Conservation (phyloP, 2,329 filamentous ascomycete species). For the Aquanectria penicillioides region DNA sequence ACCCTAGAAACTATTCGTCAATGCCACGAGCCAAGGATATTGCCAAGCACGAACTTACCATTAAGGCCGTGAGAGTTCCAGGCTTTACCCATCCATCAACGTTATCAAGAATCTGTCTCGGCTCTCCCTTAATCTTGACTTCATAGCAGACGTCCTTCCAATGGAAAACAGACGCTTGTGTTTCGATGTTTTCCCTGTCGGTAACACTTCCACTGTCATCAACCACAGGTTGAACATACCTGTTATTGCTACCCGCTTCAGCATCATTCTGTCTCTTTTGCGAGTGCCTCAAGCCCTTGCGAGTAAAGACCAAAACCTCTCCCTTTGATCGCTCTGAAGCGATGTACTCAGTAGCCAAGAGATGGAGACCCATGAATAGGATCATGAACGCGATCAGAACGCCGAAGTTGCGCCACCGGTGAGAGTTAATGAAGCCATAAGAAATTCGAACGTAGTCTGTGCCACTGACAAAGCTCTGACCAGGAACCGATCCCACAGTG, state of each 20-base stretch:
- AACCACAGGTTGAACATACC: not conserved
- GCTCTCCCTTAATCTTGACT: conserved; percentile 72
- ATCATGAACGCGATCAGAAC: conserved; percentile 25
- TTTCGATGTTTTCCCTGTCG: conserved; percentile 17
- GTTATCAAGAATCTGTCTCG: conserved; percentile 71
- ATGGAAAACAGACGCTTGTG: conserved; percentile 62
- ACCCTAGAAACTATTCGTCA: conserved; percentile 32
- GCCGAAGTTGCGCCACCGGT: conserved; percentile 33
- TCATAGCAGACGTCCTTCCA: conserved; percentile 79
- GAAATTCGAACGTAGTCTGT: conserved; percentile 20
- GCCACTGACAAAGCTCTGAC: conserved; percentile 8
- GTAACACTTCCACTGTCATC: not conserved
- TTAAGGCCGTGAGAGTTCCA: conserved; percentile 74
- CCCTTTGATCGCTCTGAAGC: conserved; percentile 36
- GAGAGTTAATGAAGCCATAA: conserved; percentile 20
- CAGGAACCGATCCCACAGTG: conserved; percentile 4
- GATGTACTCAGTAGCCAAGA: conserved; percentile 31
- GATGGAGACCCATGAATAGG: conserved; percentile 29
- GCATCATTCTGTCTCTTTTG: not conserved
- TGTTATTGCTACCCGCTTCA: conserved; percentile 1
- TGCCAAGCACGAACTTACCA: conserved; percentile 61
- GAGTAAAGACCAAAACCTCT: conserved; percentile 33
- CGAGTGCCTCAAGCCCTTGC: conserved; percentile 9
- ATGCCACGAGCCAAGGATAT: no score
- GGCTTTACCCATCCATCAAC: conserved; percentile 80